Base-by-base conservation (phyloP, 2,329 filamentous ascomycete genomes). In the Colletotrichum magnum region DNA sequence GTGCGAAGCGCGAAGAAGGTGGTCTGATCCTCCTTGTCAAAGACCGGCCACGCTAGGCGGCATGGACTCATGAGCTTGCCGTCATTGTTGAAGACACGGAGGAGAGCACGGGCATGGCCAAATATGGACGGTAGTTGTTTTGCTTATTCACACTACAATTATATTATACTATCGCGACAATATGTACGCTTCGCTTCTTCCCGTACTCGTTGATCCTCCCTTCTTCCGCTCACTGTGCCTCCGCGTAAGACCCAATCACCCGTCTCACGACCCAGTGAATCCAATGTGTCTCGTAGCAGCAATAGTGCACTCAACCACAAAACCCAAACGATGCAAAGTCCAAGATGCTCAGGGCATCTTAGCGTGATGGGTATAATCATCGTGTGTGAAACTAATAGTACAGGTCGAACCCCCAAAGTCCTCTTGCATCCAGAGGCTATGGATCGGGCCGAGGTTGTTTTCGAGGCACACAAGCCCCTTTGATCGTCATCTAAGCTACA, bases 361-460 rank as follows among this genome's bases (percentile, higher is more conserved):
- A 60, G 66, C 43, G 16, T 62, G 51, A 62, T 62, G 67, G 67
- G 67, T 69, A 69, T 69, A 69, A 57, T 69, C 67, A 69, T 69
- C 63, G 45, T 57, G 56, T 59, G 61, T 48, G 52, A 53, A 45
- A 41, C 67, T 69, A 69, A 18, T 68, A 69, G 57, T 69, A 69
- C 67, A 69, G 24, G 32, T 60, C 62, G 51, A 36, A 36, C 32
- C 64, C 58, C 56, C 47, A 36, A 10, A 12, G 9, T 10, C 24
- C 39, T 59, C 57, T 47, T 10, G 48, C 26, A 58, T 47, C 60
- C 48, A 64, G 52, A 39, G 36, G 15, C 9, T 21, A 13, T 39
- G 45, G 21, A 51, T n/a, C 24, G 32, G 61, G 61, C 50, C 43
- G 50, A 54, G 48, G 24, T 41, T 10, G 24, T 53, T 54, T 58